Evolutionary conservation across 2,329 filamentous ascomycete genomes (phyloP).

Genomic region (Fusarium anthophilum): DNA sequence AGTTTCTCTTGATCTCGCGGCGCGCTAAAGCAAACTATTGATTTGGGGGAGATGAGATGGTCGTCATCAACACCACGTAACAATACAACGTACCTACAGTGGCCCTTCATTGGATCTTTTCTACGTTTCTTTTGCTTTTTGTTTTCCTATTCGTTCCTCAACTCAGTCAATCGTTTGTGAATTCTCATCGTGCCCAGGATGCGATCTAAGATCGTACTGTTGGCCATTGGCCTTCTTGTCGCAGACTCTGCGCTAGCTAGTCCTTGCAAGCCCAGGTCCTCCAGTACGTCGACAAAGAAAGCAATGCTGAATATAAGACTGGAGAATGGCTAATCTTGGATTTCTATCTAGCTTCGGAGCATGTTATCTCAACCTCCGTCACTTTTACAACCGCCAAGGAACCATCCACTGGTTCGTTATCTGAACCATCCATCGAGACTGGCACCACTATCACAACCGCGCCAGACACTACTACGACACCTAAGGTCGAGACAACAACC

Average conservation of each 20-base stretch:
- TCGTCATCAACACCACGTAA: not conserved
- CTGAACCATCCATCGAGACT: not conserved
- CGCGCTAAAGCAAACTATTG: not conserved
- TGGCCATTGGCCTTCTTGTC: not conserved
- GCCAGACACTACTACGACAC: not conserved
- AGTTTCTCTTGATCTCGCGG: not conserved
- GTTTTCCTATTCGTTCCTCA: not conserved
- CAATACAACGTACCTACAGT: not conserved
- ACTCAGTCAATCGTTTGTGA: not conserved
- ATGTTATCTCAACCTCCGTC: not conserved
- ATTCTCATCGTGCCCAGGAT: not conserved
- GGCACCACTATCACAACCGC: not conserved
- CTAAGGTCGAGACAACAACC: not conserved
- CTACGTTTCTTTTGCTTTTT: not conserved
- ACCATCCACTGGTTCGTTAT: not conserved
- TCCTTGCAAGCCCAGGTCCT: not conserved
- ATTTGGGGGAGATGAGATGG: not conserved
- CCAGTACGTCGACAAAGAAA: not conserved
- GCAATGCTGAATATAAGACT: not conserved
- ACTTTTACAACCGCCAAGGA: not conserved
- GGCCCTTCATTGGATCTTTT: not conserved
- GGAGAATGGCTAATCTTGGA: not conserved
- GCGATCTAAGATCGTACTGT: not conserved
- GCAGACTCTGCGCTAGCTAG: not conserved
- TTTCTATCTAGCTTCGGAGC: not conserved